A percentile compares a stretch with the other conserved stretches of the same genome.
These are phyloP conservation scores for Naganishia onofrii DNA, from an alignment of 768 basidiomycete genomes.

Conservation along the genomic window DNA sequence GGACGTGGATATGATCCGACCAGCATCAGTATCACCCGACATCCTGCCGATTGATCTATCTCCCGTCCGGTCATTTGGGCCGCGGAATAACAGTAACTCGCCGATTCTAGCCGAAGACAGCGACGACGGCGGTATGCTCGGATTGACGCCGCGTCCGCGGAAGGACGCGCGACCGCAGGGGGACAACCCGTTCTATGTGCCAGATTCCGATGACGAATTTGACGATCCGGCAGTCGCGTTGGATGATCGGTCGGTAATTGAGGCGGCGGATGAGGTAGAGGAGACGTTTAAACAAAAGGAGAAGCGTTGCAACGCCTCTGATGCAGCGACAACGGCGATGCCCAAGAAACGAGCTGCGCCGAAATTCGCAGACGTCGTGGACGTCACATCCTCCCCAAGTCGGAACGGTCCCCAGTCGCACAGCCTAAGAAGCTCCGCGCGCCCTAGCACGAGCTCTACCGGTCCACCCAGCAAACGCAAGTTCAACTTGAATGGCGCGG, in stretches of 20 bases:
- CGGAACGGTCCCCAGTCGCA: neutral
- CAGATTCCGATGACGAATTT: slow-evolving; percentile 10
- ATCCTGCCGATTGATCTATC: neutral
- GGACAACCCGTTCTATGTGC: neutral
- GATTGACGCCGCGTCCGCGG: neutral
- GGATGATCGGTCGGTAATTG: slow-evolving; percentile 9
- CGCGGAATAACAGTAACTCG: neutral
- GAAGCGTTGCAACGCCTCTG: neutral
- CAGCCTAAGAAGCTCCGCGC: neutral
- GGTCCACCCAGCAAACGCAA: neutral
- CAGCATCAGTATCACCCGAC: neutral
- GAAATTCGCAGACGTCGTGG: slow-evolving; percentile 1
- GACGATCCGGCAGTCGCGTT: neutral
- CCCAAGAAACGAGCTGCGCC: slow-evolving; percentile 1
- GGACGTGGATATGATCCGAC: slow-evolving; percentile 7
- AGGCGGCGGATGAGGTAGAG: slow-evolving; percentile 4
- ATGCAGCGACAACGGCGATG: neutral
- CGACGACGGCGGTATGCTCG: neutral
- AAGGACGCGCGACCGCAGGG: neutral
- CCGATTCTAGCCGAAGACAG: neutral
- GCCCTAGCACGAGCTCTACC: neutral
- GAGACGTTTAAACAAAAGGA: neutral
- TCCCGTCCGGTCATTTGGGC: neutral
- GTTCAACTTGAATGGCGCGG: neutral
- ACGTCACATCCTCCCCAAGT: neutral